Percentiles rank a stretch among this genome's conserved stretches.
These are phyloP conservation scores for Holtermanniella nyarrowii DNA, from an alignment of 768 basidiomycete genomes.

Conservation along the genomic window DNA sequence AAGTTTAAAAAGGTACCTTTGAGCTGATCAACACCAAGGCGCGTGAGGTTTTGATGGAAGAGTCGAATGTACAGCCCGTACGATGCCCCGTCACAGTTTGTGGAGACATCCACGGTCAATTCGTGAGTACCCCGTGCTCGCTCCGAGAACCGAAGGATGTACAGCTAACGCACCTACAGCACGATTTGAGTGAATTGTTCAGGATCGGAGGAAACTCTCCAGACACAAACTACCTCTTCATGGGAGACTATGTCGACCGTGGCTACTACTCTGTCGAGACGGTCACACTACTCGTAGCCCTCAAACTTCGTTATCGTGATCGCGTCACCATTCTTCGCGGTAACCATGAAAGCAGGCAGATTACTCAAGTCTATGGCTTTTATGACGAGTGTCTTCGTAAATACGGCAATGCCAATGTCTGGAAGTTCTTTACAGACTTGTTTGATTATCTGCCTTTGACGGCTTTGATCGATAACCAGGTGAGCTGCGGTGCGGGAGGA, in stretches of 20 bases:
- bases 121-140: conserved; percentile 55
- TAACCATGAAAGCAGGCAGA: conserved; percentile 98
- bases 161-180: conserved; percentile 48
- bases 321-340: conserved; percentile 95
- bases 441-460: conserved; percentile 97
- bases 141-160: conserved; percentile 6
- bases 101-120: conserved; percentile 99
- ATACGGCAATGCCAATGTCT: conserved; percentile 99
- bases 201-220: conserved; percentile 98
- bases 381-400: conserved; percentile 99
- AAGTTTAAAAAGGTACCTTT: too few species aligned
- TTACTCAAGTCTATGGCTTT: conserved; percentile 99
- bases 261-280: conserved; percentile 99
- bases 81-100: conserved; percentile 98
- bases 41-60: conserved; percentile 95
- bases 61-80: conserved; percentile 97
- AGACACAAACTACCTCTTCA: conserved; percentile 99
- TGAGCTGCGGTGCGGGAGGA: conserved; percentile 45
- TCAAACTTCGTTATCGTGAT: conserved; percentile 96
- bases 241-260: conserved; percentile 99
- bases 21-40: conserved; percentile 52
- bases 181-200: conserved; percentile 97
- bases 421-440: conserved; percentile 97
- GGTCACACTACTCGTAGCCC: conserved; percentile 88
- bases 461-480: conserved; percentile 97